Base-by-base conservation (phyloP, 495 filamentous ascomycete species). In the Pseudoneurospora amorphoporcata region DNA sequence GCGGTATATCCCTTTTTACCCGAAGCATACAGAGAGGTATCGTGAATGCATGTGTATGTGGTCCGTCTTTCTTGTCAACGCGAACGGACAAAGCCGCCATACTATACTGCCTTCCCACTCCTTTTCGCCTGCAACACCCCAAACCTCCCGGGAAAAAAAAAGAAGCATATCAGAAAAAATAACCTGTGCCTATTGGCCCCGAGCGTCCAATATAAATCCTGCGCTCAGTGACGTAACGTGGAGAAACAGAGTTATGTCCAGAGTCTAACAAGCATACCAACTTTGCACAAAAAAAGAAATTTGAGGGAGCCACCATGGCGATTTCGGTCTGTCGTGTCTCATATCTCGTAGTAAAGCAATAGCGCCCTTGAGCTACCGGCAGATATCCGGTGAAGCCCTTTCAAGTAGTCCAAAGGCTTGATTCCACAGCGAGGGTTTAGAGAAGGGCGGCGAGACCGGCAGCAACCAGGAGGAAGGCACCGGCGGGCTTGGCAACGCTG, bases 391-490 rank as follows among this genome's bases (percentile, higher is more conserved):
- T 10, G 47, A 68, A 68, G 42, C 42, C 68, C n/a, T 69, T 35
- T 53, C 23, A 40, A 32, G 61, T 41, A 68, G 53, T 74, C 68
- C 75, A 71, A 75, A 71, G 73, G 71, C 32, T 71, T 68, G 69
- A 68, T 77, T 76, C 76, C 61, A 58, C 76, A 69, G 73, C 70
- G 75, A 79, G 53, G 53, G 77, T 73, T 73, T 80, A 81, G 77
- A 81, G 77, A 73, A 81, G 79, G 42, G 76, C 77, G 39, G 75
- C 77, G 39, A 81, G 40, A 70, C 76, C 79, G 19, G 76, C 77
- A 5, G 73, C 75, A 19, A 78, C 38, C 71, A 80, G 58, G 35
- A 74, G 68, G 8, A 79, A 72, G 38, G 73, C 79, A 19, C 73
- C 71, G n/a, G 77, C 75, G 17, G 79, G 76, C 17, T 73, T 76